Conservation (phyloP, 352 stramenopile species). For the Sclerospora graminicola region DNA sequence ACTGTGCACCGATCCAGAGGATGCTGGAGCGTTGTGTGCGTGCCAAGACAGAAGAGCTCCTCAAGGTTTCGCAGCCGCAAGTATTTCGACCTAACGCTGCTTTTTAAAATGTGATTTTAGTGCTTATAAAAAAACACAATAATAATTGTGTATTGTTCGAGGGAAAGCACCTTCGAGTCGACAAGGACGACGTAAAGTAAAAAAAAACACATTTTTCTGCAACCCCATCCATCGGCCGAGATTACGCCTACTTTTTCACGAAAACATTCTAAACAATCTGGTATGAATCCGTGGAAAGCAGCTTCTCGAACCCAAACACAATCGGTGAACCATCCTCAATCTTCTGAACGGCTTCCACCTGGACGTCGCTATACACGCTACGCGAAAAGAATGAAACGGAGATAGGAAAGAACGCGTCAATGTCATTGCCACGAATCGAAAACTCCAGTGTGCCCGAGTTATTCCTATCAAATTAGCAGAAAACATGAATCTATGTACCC, state of each 20-base stretch:
- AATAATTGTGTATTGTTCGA: conserved; percentile 30
- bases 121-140: background rate
- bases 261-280: conserved; percentile 71
- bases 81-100: conserved; percentile 34
- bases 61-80: conserved; percentile 48
- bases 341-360: conserved; percentile 66
- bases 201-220: background rate
- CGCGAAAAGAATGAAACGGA: conserved; percentile 85
- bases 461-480: conserved; percentile 37
- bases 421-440: conserved; percentile 58
- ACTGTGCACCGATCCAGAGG: conserved; percentile 40
- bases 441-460: conserved; percentile 77
- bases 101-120: conserved; percentile 10
- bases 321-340: conserved; percentile 64
- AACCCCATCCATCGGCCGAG: conserved; percentile 6
- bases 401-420: conserved; percentile 84
- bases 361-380: conserved; percentile 78
- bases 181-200: conserved; percentile 1
- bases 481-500: conserved; percentile 1
- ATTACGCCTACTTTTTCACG: conserved; percentile 2
- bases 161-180: conserved; percentile 8
- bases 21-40: conserved; percentile 73
- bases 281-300: conserved; percentile 82
- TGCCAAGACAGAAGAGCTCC: conserved; percentile 46
- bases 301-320: conserved; percentile 78